Evolutionary conservation across 768 basidiomycete genomes (phyloP), one percentile per base, ranked within the genome.

Genomic region (Chlorophyllum brunneum): DNA sequence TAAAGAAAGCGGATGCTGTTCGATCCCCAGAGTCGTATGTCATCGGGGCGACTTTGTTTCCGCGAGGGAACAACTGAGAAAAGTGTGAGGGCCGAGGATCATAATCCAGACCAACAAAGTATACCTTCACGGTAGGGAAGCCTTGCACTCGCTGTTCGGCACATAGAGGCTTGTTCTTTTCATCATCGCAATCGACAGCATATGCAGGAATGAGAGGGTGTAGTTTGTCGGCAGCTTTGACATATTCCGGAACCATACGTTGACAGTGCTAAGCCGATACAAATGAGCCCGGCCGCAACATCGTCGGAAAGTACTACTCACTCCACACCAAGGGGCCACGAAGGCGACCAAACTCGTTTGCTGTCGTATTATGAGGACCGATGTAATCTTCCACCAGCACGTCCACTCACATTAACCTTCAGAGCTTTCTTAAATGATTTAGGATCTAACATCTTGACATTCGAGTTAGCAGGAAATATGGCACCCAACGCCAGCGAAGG

Each of bases 251-350:
- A 5, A 76, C 89, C 75, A 95, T 80, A 30, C 72, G 72, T 71
- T 94, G 82, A 64, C 94, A 97, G 62, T 97, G 89, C 85, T 91
- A 5, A 31, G 8, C 15, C 6, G 5, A 40, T 16, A 20, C 38
- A 15, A 24, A 63, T 23, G 15, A 29, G 29, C n/a, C 20, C 4
- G 10, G 9, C 22, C 29, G 4, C 18, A 29, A 2, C n/a, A 33
- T 29, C n/a, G n/a, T n/a, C n/a, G 31, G 4, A 44, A 30, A 8
- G 30, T 11, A 16, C 4, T 23, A 71, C 86, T 64, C 66, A 90
- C 88, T 58, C 88, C 89, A 62, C 89, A 93, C 94, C 93, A 95
- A 3, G 92, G 89, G n/a, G 94, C 94, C 10, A 94, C 87, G 63
- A 95, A 97, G 1, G 92, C 94, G 15, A 95, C 85, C 62, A 94